Base-by-base conservation (phyloP, 495 filamentous ascomycete genomes). In the Hyaloscypha hepaticicola region DNA sequence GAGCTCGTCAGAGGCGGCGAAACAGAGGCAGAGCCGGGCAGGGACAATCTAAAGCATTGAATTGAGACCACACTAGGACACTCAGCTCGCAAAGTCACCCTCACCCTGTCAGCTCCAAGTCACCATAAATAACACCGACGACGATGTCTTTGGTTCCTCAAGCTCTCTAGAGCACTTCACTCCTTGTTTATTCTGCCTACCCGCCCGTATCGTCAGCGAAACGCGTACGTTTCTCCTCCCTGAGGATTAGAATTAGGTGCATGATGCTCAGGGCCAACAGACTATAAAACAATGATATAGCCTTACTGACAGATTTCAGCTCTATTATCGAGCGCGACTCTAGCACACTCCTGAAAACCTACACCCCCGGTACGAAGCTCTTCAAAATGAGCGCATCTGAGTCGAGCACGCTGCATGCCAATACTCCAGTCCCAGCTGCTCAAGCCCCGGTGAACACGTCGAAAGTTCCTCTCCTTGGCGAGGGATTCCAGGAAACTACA, bases 401-500 rank as follows among this genome's bases (percentile, higher is more conserved):
- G 56, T 27, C 70, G 28, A 72, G 64, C 45, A 68, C 61, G 29
- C 45, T 66, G 50, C 56, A 68, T 24, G 24, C 61, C 55, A 68
- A 69, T 49, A 63, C 61, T 41, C 68, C 58, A 33, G 67, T 68
- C 21, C 62, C 64, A 25, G 34, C 48, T 14, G 25, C 59, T 57
- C 65, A 62, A 50, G 56, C 49, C n/a, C 25, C 52, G 3, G 27
- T 61, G 26, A 65, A 29, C 31, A 38, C 59, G 6, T 65, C 64
- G n/a, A 63, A 62, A 51, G 49, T 65, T 21, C 69, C 68, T 56
- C 28, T 69, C 51, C 63, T 70, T 31, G 75, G 72, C 3, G 75
- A 77, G 69, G 72, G 71, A 1, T 76, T 77, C 59, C 60, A 70
- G 33, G 73, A 74, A 53, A 50, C 56, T 16, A 49, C 38, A n/a